These are phyloP conservation scores for Glaciozyma antarctica DNA, from an alignment of 768 basidiomycete species.

Conservation along the genomic window DNA sequence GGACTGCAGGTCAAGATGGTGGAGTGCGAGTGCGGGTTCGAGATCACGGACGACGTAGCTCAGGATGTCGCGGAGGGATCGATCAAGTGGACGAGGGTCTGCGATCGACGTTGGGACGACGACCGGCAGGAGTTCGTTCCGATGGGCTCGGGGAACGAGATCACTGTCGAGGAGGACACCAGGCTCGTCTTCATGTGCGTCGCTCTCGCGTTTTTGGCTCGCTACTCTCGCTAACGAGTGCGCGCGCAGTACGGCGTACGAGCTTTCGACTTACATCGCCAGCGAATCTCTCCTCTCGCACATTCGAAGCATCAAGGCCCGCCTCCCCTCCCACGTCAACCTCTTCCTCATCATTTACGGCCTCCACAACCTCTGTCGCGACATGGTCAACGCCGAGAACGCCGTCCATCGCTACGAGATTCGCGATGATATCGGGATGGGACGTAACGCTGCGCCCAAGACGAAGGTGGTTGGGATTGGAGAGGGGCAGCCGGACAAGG, in stretches of 20 bases:
- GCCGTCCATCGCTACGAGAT: constrained; percentile 8
- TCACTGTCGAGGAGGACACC: constrained; percentile 25
- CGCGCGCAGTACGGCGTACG: constrained; percentile 11
- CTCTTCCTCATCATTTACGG: constrained; percentile 27
- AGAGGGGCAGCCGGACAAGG: constrained; percentile 5
- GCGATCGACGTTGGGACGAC: constrained; percentile 19
- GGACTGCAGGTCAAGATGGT: neutral
- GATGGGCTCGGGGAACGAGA: constrained; percentile 1
- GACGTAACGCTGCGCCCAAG: too few species aligned
- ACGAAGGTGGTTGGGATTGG: constrained; percentile 20
- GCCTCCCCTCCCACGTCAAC: constrained; percentile 19
- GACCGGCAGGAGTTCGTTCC: constrained; percentile 5
- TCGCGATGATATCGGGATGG: neutral
- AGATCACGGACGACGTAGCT: neutral
- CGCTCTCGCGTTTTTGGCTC: too few species aligned
- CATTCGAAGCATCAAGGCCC: constrained; percentile 11
- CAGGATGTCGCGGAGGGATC: constrained; percentile 10
- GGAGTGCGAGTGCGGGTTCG: constrained; percentile 9
- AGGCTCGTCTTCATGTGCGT: constrained; percentile 25
- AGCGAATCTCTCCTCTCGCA: neutral
- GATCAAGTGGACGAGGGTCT: constrained; percentile 24
- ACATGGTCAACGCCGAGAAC: constrained; percentile 8
- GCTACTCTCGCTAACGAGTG: neutral
- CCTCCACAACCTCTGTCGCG: constrained; percentile 9
- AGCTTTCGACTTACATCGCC: constrained; percentile 16